These are phyloP conservation scores for Xanthoceras sorbifolium DNA, from an alignment of 345 rosid genomes.

Conservation along the genomic window DNA sequence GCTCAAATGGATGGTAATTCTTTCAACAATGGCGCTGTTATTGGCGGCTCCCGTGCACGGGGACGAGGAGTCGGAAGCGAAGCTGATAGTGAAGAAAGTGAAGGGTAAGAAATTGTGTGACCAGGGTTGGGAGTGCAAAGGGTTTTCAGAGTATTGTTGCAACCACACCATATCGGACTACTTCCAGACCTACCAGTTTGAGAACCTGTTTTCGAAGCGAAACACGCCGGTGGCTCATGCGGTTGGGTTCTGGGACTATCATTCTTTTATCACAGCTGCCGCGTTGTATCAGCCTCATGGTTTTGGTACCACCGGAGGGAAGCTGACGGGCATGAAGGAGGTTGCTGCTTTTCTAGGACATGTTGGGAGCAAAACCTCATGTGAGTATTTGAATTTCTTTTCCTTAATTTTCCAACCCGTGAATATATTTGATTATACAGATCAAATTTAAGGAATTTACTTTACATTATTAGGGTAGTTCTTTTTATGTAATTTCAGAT, in stretches of 20 bases:
- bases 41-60: constrained; percentile 22
- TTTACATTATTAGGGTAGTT: no score
- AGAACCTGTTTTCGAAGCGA: constrained; percentile 65
- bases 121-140: constrained; percentile 84
- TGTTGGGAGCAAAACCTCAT: constrained; percentile 84
- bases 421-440: no score
- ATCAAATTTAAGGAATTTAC: not conserved
- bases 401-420: no score
- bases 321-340: constrained; percentile 60
- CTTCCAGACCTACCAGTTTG: constrained; percentile 76
- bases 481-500: not conserved
- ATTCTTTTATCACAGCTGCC: constrained; percentile 69
- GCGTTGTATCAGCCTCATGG: constrained; percentile 69
- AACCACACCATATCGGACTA: constrained; percentile 67
- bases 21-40: constrained; percentile 21
- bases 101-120: constrained; percentile 68
- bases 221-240: constrained; percentile 83
- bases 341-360: constrained; percentile 80
- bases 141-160: constrained; percentile 60
- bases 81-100: constrained; percentile 61
- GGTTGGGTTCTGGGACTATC: constrained; percentile 74
- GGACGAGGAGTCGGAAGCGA: constrained; percentile 37
- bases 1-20: constrained; percentile 27
- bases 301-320: constrained; percentile 67
- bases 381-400: constrained; percentile 31